phyloP scores from a whole-genome alignment of 192 early-diverging fungal genomes.

The Entrophospora sp. region DNA sequence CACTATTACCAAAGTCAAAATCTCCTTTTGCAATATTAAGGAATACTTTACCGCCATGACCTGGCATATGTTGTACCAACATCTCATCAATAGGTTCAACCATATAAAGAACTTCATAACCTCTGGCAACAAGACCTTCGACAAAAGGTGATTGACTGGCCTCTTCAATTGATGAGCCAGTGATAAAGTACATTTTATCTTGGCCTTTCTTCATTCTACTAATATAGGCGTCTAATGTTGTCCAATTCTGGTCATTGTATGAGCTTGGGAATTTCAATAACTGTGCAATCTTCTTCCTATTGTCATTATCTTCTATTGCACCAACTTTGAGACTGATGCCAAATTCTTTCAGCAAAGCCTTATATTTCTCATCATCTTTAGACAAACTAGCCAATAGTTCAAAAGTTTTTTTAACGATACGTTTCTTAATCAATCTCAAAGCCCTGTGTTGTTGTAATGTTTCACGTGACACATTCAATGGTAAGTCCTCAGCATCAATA shows the following conservation, averaged over 20 bases:
- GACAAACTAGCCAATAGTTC: constrained; percentile 74
- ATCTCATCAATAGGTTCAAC: constrained; percentile 70
- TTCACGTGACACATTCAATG: constrained; percentile 97
- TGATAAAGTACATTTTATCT: constrained; percentile 81
- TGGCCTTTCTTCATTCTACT: constrained; percentile 84
- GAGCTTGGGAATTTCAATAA: constrained; percentile 79
- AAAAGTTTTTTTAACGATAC: constrained; percentile 80
- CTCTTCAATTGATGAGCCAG: constrained; percentile 60
- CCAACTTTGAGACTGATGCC: constrained; percentile 78
- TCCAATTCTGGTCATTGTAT: constrained; percentile 31
- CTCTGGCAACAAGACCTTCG: constrained; percentile 79
- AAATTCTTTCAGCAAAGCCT: constrained; percentile 65
- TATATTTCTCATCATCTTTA: constrained; percentile 57
- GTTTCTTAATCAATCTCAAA: constrained; percentile 78
- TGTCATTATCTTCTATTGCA: constrained; percentile 69
- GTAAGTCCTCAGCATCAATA: constrained; percentile 93
- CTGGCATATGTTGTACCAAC: constrained; percentile 59
- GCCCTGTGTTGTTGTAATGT: constrained; percentile 83
- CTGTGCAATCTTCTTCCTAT: constrained; percentile 67
- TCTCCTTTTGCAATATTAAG: constrained; percentile 62
- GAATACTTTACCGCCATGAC: constrained; percentile 72
- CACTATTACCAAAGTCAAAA: constrained; percentile 55
- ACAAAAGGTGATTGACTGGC: constrained; percentile 82
- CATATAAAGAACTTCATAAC: constrained; percentile 84
- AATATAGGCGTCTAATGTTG: constrained; percentile 70